phyloP scores from a whole-genome alignment of 148 eudicot genomes.

The Drosera capensis region DNA sequence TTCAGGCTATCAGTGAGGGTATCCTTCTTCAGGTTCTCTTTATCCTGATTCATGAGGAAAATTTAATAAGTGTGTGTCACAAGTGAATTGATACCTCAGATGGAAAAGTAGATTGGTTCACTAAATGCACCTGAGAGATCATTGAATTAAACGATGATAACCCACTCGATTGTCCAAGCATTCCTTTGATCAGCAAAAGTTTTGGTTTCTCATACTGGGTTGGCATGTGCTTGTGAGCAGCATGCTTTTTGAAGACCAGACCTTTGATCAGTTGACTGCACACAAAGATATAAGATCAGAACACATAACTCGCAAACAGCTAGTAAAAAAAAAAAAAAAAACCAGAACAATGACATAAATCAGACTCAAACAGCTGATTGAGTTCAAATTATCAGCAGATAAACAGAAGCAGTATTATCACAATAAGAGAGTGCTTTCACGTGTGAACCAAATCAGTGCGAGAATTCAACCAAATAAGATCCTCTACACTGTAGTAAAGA shows the following conservation, averaged over 20 bases:
- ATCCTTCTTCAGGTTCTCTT: conserved; percentile 18
- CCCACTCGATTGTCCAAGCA: conserved; percentile 56
- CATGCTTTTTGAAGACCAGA: conserved; percentile 87
- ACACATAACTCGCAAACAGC: too few species aligned
- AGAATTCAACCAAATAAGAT: too few species aligned
- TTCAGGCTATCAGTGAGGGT: conserved; percentile 8
- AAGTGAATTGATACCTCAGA: not conserved
- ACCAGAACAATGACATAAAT: too few species aligned
- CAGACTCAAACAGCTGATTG: too few species aligned
- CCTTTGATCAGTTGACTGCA: conserved; percentile 69
- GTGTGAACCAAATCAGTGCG: too few species aligned
- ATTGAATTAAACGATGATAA: conserved; percentile 70
- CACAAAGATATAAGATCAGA: conserved; percentile 4
- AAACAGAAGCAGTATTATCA: too few species aligned
- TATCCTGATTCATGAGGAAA: conserved; percentile 25
- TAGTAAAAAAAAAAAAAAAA: too few species aligned
- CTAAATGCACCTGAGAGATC: conserved; percentile 39
- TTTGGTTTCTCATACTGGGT: conserved; percentile 62
- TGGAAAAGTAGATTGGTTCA: not conserved
- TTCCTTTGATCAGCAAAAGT: conserved; percentile 60
- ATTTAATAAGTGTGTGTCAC: conserved; percentile 9
- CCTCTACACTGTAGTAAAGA: too few species aligned
- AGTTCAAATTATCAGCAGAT: too few species aligned
- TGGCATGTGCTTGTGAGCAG: conserved; percentile 95
- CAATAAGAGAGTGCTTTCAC: too few species aligned